Evolutionary conservation across 306 rosid genomes (phyloP).

Genomic region (Mimosa pudica): DNA sequence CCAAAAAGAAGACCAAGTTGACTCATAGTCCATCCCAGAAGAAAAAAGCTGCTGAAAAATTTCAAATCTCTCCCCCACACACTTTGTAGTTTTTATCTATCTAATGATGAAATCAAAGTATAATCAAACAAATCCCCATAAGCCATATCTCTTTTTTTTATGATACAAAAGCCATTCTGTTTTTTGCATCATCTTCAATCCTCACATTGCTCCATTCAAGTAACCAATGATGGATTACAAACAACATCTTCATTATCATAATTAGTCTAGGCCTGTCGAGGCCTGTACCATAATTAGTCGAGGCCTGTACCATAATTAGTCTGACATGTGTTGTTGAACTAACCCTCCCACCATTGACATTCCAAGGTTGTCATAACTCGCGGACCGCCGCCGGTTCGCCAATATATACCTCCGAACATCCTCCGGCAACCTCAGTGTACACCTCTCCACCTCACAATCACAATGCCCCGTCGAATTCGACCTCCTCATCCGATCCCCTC

Average conservation of each 20-base stretch:
- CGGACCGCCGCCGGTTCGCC: conserved; percentile 51
- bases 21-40: conserved; percentile 28
- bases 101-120: conserved; percentile 9
- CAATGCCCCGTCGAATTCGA: conserved; percentile 86
- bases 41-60: background rate
- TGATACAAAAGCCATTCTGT: background rate
- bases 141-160: background rate
- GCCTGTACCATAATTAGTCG: no score
- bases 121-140: conserved; percentile 28
- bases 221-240: conserved; percentile 26
- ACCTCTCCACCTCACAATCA: conserved; percentile 53
- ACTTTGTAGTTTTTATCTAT: background rate
- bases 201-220: background rate
- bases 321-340: no score
- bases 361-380: conserved; percentile 44
- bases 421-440: conserved; percentile 55
- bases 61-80: background rate
- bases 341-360: background rate
- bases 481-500: conserved; percentile 23
- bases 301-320: no score
- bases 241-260: conserved; percentile 2
- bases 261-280: no score
- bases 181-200: background rate
- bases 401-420: conserved; percentile 57
- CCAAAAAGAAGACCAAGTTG: conserved; percentile 26